phyloP scores from a whole-genome alignment of 768 basidiomycete species.

The Suillus variegatus region DNA sequence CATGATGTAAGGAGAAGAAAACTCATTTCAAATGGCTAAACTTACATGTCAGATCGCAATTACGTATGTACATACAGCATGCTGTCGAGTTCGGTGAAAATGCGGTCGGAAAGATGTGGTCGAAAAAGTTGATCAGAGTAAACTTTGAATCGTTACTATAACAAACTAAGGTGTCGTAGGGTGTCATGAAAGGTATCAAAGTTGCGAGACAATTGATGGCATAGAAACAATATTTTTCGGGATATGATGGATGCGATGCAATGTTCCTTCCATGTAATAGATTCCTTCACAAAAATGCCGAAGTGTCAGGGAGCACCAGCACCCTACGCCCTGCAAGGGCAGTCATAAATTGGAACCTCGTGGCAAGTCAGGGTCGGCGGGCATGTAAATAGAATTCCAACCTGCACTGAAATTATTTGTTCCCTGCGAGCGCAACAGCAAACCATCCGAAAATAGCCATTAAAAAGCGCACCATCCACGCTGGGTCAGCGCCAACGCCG shows the following conservation, averaged over 20 bases:
- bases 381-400: background rate
- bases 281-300: constrained; percentile 20
- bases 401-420: constrained; percentile 15
- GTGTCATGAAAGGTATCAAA: background rate
- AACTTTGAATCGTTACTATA: background rate
- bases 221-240: background rate
- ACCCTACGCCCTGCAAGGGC: constrained; percentile 1
- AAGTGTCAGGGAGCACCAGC: constrained; percentile 5
- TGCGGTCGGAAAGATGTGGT: background rate
- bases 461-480: constrained; percentile 78
- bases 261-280: background rate
- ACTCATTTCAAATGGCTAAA: background rate
- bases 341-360: background rate
- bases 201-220: background rate
- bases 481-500: constrained; percentile 69
- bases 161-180: background rate
- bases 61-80: background rate
- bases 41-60: background rate
- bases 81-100: background rate
- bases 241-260: background rate
- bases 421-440: constrained; percentile 54
- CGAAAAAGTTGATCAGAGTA: background rate
- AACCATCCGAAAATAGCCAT: constrained; percentile 84
- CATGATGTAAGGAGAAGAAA: background rate
- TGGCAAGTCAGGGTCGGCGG: constrained; percentile 3